Evolutionary conservation across 495 filamentous ascomycete species (phyloP), one percentile per base, ranked within the genome.

Genomic region (Penicillium fimorum): DNA sequence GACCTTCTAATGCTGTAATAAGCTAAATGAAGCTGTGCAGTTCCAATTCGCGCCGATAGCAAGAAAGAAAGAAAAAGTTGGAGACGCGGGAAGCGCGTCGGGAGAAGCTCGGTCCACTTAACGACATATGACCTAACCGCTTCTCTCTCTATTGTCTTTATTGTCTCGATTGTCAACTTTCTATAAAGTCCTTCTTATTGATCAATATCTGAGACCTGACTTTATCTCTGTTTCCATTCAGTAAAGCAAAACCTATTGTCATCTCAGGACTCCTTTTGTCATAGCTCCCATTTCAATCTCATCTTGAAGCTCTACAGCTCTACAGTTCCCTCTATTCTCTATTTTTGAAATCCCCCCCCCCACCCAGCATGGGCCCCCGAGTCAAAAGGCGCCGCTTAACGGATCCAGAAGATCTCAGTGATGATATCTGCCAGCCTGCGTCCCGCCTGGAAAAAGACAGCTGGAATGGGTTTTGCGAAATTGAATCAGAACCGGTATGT

Each of bases 401-500:
- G 33, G 57, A 53, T 25, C 49, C 59, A 3, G 49, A 38, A 22
- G 58, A 57, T 9, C 42, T 55, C n/a, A 57, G 56, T 32, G 62
- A 68, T n/a, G 64, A 70, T 22, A 65, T 72, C 48, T 70, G 61
- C 56, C 59, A 61, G 40, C 64, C 75, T 33, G 77, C 76, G 6
- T 79, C 69, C 5, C 45, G 50, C 7, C 56, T 69, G 6, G 79
- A 84, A 35, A 80, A 75, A 55, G 50, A 61, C 42, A 67, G 47
- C 9, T 90, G 87, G 87, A 80, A 81, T 57, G 91, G 91, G 24
- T 98, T 91, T 79, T 87, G 86, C 44, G 92, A 96, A 64, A 78
- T 97, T 37, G 91, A 96, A 68, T 95, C 90, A 1, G 92, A 98
- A 53, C 94, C 94, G 2, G 91, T 92, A 73, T 67, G 82, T 32